phyloP scores from a whole-genome alignment of 257 asterid genomes.

The Fraxinus americana region DNA sequence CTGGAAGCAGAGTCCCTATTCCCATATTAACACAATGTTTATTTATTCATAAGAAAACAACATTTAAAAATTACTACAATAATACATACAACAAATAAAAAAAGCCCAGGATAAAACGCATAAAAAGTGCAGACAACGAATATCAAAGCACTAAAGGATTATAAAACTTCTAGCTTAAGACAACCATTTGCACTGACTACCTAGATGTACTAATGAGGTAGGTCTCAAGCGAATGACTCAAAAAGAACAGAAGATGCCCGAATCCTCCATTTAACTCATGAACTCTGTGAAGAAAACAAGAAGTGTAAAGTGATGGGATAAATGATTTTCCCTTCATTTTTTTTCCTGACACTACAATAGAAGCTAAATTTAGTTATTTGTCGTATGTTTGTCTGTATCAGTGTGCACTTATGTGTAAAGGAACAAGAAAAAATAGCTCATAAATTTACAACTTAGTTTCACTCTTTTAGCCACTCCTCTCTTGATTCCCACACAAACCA shows the following conservation, averaged over 20 bases:
- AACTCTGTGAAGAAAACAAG: conserved; percentile 4
- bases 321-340: neutral
- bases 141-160: neutral
- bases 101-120: neutral
- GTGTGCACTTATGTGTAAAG: neutral
- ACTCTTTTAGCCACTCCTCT: neutral
- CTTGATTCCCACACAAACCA: neutral
- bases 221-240: neutral
- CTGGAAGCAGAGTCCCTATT: conserved; percentile 72
- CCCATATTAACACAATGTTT: conserved; percentile 7
- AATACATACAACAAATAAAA: neutral
- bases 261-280: conserved; percentile 2
- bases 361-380: neutral
- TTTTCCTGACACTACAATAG: too few relatives aligned
- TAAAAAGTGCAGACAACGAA: neutral
- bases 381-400: neutral
- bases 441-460: too few relatives aligned
- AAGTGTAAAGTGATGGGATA: conserved; percentile 4
- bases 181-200: neutral
- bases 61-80: neutral
- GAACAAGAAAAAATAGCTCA: too few relatives aligned
- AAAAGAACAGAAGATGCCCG: neutral
- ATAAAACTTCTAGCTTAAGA: conserved; percentile 13
- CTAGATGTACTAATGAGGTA: neutral
- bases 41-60: neutral